phyloP scores from a whole-genome alignment of 148 eudicot species.

The Fagopyrum tataricum region DNA sequence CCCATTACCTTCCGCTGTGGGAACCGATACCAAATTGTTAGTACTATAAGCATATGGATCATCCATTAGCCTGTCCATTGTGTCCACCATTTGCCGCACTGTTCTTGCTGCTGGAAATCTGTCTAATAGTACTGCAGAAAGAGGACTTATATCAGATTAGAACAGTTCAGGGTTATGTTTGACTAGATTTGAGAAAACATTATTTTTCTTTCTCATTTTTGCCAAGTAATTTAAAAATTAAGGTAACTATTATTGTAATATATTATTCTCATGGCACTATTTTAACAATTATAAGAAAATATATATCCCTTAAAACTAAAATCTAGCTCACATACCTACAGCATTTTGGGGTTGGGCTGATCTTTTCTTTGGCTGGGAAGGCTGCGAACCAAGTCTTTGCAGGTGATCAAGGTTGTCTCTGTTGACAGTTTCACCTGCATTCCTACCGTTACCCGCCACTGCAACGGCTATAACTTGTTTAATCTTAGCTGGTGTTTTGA shows the following conservation, averaged over 20 bases:
- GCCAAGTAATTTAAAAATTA: too few relatives aligned
- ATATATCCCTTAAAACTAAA: too few relatives aligned
- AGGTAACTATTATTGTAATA: too few relatives aligned
- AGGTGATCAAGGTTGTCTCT: constrained; percentile 12
- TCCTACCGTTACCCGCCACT: not conserved
- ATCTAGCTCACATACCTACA: not conserved
- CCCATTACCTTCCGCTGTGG: constrained; percentile 25
- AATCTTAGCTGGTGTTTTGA: not conserved
- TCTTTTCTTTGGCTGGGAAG: constrained; percentile 2
- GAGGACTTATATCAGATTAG: not conserved
- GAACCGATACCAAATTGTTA: constrained; percentile 19
- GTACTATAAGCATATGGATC: constrained; percentile 40
- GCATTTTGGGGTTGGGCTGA: not conserved
- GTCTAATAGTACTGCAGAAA: constrained; percentile 59
- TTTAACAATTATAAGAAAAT: too few relatives aligned
- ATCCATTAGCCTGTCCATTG: constrained; percentile 70
- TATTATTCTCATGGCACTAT: too few relatives aligned
- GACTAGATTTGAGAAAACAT: not conserved
- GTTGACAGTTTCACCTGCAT: not conserved
- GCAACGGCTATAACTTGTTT: not conserved
- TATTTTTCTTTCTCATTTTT: too few relatives aligned
- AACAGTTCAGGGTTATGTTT: not conserved
- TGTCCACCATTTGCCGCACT: constrained; percentile 83
- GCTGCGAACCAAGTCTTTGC: not conserved
- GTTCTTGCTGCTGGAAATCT: constrained; percentile 71